These are phyloP conservation scores for Nemania serpens DNA, from an alignment of 2,329 filamentous ascomycete species.

Conservation along the genomic window DNA sequence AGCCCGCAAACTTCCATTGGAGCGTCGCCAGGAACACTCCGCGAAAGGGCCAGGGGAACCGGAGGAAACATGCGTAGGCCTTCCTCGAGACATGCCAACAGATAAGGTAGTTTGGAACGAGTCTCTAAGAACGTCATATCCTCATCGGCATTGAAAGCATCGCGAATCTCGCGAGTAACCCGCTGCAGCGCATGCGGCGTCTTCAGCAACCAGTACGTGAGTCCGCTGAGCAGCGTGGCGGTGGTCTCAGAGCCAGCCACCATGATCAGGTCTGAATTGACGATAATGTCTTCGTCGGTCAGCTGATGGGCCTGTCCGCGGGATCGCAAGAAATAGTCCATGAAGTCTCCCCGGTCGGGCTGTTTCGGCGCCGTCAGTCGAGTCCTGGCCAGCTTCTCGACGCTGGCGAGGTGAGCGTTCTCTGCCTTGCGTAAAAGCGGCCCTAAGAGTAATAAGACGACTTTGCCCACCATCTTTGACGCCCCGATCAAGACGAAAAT, in stretches of 20 bases:
- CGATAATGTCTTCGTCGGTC: neutral
- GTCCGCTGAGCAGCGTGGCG: neutral
- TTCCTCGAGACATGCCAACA: slow-evolving; percentile 35
- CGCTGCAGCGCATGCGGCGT: neutral
- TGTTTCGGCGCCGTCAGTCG: neutral
- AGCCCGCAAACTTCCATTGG: neutral
- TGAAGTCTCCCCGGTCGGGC: neutral
- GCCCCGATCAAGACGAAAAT: neutral
- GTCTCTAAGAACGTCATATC: slow-evolving; percentile 46
- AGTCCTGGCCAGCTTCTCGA: neutral
- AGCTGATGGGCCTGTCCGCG: neutral
- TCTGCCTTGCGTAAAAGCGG: neutral
- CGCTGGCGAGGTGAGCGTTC: neutral
- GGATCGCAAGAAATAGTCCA: neutral
- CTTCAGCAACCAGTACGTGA: neutral
- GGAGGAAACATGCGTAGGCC: slow-evolving; percentile 34
- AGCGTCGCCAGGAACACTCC: slow-evolving; percentile 6
- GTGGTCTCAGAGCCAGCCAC: slow-evolving; percentile 1
- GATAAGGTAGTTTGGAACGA: slow-evolving; percentile 29
- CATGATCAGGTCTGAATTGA: neutral
- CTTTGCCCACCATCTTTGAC: neutral
- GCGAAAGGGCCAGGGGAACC: slow-evolving; percentile 20
- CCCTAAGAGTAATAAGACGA: neutral
- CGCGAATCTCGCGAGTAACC: slow-evolving; percentile 45
- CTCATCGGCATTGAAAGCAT: slow-evolving; percentile 52